These are phyloP conservation scores for Mycena chlorophos DNA, from an alignment of 768 basidiomycete species.

Conservation along the genomic window DNA sequence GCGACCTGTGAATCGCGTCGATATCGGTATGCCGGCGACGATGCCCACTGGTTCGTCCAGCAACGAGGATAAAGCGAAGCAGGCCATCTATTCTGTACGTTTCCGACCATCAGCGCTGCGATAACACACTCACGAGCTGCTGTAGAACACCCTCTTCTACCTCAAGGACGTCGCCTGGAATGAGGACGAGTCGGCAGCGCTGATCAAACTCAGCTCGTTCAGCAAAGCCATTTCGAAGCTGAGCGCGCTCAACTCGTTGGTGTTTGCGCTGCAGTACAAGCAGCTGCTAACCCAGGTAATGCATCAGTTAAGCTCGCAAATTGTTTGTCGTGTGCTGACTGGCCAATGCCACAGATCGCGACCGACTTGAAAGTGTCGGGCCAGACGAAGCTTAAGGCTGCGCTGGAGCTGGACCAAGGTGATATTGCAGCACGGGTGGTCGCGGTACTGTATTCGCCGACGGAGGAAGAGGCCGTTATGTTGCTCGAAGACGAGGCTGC, in stretches of 20 bases:
- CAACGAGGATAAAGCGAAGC: neutral
- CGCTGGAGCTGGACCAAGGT: constrained; percentile 7
- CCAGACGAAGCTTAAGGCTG: constrained; percentile 6
- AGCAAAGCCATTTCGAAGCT: neutral
- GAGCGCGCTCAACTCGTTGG: neutral
- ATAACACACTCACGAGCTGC: neutral
- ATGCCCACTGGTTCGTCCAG: neutral
- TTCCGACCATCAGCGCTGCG: neutral
- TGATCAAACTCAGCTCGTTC: constrained; percentile 3
- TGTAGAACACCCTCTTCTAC: neutral
- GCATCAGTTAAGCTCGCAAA: no score
- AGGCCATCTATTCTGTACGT: neutral
- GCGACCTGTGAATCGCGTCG: neutral
- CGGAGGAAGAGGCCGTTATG: constrained; percentile 13
- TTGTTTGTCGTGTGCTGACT: no score
- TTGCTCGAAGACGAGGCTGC: constrained; percentile 14
- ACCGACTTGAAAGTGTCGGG: constrained; percentile 1
- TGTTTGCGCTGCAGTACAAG: constrained; percentile 1
- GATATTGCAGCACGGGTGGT: constrained; percentile 1
- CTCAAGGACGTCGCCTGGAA: constrained; percentile 1
- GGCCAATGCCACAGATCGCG: constrained; percentile 5
- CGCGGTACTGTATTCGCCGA: constrained; percentile 10
- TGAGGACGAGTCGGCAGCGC: neutral
- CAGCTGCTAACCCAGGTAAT: neutral
- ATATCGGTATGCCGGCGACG: neutral